Base-by-base conservation (phyloP, 805 yeast species). In the Candida odintsovae region DNA sequence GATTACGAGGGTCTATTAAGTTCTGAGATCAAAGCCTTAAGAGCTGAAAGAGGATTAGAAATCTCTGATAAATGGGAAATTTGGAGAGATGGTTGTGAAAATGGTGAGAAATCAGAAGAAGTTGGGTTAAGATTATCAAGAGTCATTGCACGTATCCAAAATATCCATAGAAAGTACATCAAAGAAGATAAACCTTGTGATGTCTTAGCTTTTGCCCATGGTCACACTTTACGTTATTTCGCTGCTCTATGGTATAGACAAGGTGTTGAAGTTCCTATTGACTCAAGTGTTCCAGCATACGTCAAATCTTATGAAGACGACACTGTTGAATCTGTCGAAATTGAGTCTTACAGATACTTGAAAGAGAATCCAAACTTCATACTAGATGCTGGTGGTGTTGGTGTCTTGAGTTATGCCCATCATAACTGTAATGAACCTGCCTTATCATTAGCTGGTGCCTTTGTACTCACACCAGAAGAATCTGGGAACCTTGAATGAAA, bases 351-450 rank as follows among this genome's bases (percentile, higher is more conserved):
- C 53, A 56, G 65, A 49, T 65, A 68, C 50, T 46, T 71, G 50
- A 53, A 56, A 50, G 68, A 63, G 41, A 86, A 90, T 63, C 97
- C 97, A 10, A 79, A 83, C 54, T 82, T 90, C 64, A 71, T 92
- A 64, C 71, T 92, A 55, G 97, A 92, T 62, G 96, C 98, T 23
- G 97, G 97, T 53, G 97, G 96, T 38, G 87, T 89, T 38, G 96
- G 97, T 50, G 96, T 90, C 2, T 71, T 92, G 60, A 82, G 94
- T 53, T 90, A 90, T 65, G 95, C 88, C 58, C 98, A 90, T 64
- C 81, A 83, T 60, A 82, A 75, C 62, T 75, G 87, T 46, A 75
- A 83, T 35, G 97, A 92, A 67, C 97, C 97, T 4, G 96, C 97
- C 0, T 64, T 92, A 47, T 78, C 74, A 43, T 72, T 92, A 49